Evolutionary conservation across 2,329 filamentous ascomycete species (phyloP), one percentile per base, ranked within the genome.

Genomic region (Periconia macrospinosa): DNA sequence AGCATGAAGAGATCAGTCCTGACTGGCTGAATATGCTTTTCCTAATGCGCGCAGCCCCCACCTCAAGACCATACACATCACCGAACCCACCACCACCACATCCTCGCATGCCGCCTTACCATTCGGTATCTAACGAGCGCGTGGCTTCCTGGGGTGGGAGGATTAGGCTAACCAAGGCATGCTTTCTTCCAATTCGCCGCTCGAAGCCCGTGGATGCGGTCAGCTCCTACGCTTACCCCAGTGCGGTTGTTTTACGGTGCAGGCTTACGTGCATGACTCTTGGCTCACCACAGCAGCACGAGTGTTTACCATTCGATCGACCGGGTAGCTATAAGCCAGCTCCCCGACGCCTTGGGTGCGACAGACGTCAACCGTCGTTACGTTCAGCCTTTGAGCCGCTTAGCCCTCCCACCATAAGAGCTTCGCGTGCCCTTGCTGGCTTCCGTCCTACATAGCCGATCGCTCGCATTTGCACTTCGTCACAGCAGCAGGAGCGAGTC

Each of bases 21-120:
- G 48, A 51, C 35, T 47, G 43, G 45, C 45, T 45, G 48, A 37
- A 13, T 30, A 30, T 41, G 19, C 53, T 51, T 45, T 49, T 35
- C 50, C 57, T 45, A 47, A 53, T 55, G 49, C 50, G 58, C 62
- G 67, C 65, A 65, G 66, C 66, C 67, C 62, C 63, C 60, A 56
- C 53, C 52, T 64, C 57, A 59, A 57, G 54, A 51, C 53, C 45
- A 49, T 35, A 47, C 49, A 53, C 20, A 53, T 55, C 46, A 47
- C 43, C 45, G 50, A 50, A 51, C 50, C 23, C 41, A 19, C 46
- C 27, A 49, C 54, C 49, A 52, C 49, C 42, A 44, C 33, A 43
- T 27, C 46, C 19, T 42, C 41, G 35, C 17, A 45, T 30, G 33
- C 30, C 37, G 35, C 53, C 33, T 37, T 44, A 23, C 17, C 43